phyloP scores from a whole-genome alignment of 495 filamentous ascomycete species.

The Penicillium arizonense region DNA sequence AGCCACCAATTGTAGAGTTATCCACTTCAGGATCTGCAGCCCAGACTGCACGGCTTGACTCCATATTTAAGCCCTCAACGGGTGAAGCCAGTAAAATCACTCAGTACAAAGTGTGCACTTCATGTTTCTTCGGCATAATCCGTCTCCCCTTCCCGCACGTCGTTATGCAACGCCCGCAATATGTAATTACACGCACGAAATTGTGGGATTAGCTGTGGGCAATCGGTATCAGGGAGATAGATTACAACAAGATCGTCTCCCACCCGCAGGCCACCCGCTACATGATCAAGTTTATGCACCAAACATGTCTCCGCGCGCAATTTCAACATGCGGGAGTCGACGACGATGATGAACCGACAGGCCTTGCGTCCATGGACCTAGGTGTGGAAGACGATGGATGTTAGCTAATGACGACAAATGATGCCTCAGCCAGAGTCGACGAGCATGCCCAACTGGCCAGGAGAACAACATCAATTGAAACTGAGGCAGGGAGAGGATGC shows the following conservation, averaged over 20 bases:
- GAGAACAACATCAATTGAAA: not conserved
- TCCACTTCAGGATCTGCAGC: too few species aligned
- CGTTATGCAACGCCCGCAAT: too few species aligned
- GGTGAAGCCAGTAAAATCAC: too few species aligned
- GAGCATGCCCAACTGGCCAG: not conserved
- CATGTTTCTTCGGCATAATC: too few species aligned
- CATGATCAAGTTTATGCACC: not conserved
- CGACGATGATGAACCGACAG: not conserved
- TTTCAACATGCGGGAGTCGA: not conserved
- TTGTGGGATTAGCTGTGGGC: too few species aligned
- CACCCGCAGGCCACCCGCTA: not conserved
- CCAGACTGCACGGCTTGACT: too few species aligned
- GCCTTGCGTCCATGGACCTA: not conserved
- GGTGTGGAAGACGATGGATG: not conserved
- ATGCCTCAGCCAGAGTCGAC: not conserved
- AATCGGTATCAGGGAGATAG: too few species aligned
- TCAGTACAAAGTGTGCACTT: too few species aligned
- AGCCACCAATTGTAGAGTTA: too few species aligned
- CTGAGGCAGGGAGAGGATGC: not conserved
- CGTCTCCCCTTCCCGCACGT: too few species aligned
- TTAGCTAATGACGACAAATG: not conserved
- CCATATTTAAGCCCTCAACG: too few species aligned
- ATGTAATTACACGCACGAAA: too few species aligned
- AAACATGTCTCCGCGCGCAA: not conserved
- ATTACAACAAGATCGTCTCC: not conserved